A percentile compares a stretch with the other conserved stretches of the same genome.
phyloP scores from a whole-genome alignment of 495 filamentous ascomycete genomes.

The Bathelium albidoporum region DNA sequence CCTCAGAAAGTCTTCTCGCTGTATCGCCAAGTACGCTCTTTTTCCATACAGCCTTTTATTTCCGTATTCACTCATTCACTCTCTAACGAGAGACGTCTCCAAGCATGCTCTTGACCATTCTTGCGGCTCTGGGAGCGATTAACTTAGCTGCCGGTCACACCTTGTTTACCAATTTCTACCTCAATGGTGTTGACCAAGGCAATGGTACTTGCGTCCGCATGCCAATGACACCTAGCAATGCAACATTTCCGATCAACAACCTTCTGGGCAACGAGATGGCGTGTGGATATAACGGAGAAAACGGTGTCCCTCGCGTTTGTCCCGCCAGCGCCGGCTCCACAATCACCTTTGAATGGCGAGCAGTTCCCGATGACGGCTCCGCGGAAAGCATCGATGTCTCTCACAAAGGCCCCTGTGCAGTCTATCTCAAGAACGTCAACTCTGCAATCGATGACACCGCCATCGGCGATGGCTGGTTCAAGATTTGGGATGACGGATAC shows the following conservation, averaged over 20 bases:
- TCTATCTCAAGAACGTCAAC: slow-evolving; percentile 55
- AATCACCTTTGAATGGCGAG: slow-evolving; percentile 54
- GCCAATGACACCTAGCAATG: slow-evolving; percentile 37
- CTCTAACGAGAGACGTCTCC: neutral
- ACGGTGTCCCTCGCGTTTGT: slow-evolving; percentile 49
- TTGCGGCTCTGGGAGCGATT: neutral
- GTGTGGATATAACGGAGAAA: slow-evolving; percentile 55
- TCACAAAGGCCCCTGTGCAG: slow-evolving; percentile 61
- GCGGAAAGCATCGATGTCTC: slow-evolving; percentile 48
- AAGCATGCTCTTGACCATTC: neutral
- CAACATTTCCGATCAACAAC: slow-evolving; percentile 44
- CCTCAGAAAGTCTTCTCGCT: too few relatives aligned
- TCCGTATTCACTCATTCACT: neutral
- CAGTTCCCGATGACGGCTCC: slow-evolving; percentile 44
- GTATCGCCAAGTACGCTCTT: too few relatives aligned
- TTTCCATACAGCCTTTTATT: neutral
- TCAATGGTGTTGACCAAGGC: slow-evolving; percentile 48
- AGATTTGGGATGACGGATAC: slow-evolving; percentile 62
- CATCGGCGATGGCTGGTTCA: slow-evolving; percentile 65
- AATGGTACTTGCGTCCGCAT: slow-evolving; percentile 62
- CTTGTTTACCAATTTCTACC: slow-evolving; percentile 53
- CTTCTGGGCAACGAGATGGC: slow-evolving; percentile 53
- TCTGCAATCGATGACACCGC: slow-evolving; percentile 25
- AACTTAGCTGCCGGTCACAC: slow-evolving; percentile 39
- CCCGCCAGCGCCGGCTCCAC: slow-evolving; percentile 41